These are phyloP conservation scores for Ganoderma leucocontextum DNA, from an alignment of 1,284 basidiomycete genomes.

Conservation along the genomic window DNA sequence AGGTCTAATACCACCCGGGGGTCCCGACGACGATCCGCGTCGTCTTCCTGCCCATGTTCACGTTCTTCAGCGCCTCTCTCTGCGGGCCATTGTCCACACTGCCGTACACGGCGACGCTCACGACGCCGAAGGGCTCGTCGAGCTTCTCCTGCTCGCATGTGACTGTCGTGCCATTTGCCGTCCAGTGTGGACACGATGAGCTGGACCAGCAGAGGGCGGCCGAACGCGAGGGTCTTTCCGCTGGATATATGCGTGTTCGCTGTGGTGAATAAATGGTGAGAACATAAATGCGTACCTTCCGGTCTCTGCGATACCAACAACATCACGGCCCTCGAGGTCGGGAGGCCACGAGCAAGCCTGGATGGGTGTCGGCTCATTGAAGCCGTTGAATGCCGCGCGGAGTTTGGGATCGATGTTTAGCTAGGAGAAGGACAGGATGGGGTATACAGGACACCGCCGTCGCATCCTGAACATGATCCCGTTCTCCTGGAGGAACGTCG, in stretches of 20 bases:
- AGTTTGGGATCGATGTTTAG: conserved; percentile 74
- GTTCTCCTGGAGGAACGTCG: conserved; percentile 76
- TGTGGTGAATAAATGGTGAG: neutral
- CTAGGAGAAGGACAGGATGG: conserved; percentile 83
- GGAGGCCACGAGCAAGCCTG: conserved; percentile 97
- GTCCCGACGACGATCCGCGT: conserved; percentile 92
- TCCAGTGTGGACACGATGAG: conserved; percentile 55
- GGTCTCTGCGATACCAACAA: conserved; percentile 97
- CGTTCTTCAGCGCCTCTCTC: conserved; percentile 64
- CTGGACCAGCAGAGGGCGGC: conserved; percentile 85
- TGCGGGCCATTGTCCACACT: conserved; percentile 92
- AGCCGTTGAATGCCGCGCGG: conserved; percentile 70
- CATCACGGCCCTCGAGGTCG: conserved; percentile 83
- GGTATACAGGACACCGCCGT: conserved; percentile 58
- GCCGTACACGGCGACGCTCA: conserved; percentile 90
- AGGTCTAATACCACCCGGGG: conserved; percentile 93
- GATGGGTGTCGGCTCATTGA: conserved; percentile 93
- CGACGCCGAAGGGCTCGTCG: conserved; percentile 80
- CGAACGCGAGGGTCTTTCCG: conserved; percentile 98
- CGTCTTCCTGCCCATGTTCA: conserved; percentile 56
- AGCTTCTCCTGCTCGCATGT: conserved; percentile 71
- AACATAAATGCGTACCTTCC: conserved; percentile 65
- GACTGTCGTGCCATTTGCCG: conserved; percentile 53
- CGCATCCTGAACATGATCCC: conserved; percentile 75
- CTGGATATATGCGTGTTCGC: conserved; percentile 47